These are phyloP conservation scores for Boletus rubroflammeus DNA, from an alignment of 768 basidiomycete genomes.

Conservation along the genomic window DNA sequence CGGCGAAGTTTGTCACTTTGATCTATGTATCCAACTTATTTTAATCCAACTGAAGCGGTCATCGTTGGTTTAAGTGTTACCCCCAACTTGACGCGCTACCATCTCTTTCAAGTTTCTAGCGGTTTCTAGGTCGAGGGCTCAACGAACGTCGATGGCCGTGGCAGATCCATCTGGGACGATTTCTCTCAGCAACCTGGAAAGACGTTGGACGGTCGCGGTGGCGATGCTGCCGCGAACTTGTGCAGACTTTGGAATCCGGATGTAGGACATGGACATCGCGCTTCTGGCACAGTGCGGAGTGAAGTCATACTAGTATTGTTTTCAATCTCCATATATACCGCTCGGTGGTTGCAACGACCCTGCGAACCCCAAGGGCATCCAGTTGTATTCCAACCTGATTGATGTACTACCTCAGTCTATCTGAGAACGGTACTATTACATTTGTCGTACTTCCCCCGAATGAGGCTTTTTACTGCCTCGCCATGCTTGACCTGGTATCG, in stretches of 20 bases:
- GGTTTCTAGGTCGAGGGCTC: slow-evolving; percentile 77
- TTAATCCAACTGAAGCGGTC: slow-evolving; percentile 15
- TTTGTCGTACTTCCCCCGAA: slow-evolving; percentile 50
- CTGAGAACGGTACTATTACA: slow-evolving; percentile 57
- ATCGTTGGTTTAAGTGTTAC: not conserved
- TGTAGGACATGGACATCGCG: slow-evolving; percentile 54
- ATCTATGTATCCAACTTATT: not conserved
- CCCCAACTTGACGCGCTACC: not conserved
- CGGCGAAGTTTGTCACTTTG: not conserved
- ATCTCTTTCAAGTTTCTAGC: slow-evolving; percentile 38
- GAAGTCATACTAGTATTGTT: slow-evolving; percentile 45
- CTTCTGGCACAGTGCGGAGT: slow-evolving; percentile 62
- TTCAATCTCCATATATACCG: slow-evolving; percentile 40
- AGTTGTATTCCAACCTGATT: slow-evolving; percentile 68
- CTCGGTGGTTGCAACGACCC: slow-evolving; percentile 71
- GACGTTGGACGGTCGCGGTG: slow-evolving; percentile 62
- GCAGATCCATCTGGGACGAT: slow-evolving; percentile 73
- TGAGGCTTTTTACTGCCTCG: not conserved
- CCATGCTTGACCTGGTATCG: slow-evolving; percentile 55
- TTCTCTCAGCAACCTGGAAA: slow-evolving; percentile 64
- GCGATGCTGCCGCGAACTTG: slow-evolving; percentile 70
- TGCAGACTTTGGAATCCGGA: slow-evolving; percentile 67
- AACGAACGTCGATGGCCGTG: slow-evolving; percentile 53
- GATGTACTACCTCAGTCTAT: slow-evolving; percentile 66
- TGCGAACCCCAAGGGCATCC: slow-evolving; percentile 64